Base-by-base conservation (phyloP, 2,329 filamentous ascomycete species). In the Blastomyces emzantsi region DNA sequence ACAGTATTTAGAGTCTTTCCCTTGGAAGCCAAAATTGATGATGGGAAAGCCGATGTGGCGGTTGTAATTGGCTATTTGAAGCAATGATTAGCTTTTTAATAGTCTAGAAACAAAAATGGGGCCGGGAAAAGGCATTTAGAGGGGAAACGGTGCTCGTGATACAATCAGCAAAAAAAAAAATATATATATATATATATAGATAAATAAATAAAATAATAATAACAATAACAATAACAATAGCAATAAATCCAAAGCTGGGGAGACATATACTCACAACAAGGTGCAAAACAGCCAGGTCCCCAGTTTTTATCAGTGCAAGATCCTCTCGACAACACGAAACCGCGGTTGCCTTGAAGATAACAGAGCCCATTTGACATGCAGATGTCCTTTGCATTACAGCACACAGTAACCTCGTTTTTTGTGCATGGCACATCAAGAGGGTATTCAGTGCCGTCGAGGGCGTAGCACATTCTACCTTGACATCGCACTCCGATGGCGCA, bases 351-450 rank as follows among this genome's bases (percentile, higher is more conserved):
- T 7, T 65, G 60, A 36, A 68, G 66, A 45, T 72, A 60, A 61
- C 72, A 75, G 33, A 71, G 67, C 6, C 73, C 71, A 62, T 74
- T 75, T 17, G 69, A 67, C 33, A 73, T 63, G 56, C 73, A 74
- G 58, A 74, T 66, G 22, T 67, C 66, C 9, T 52, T 63, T 3
- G 36, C 47, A 2, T 68, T 66, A 49, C 72, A 74, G 64, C 72
- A 74, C 2, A 64, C 65, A 9, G 71, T 70, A 63, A 67, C 62
- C 11, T 67, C 64, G 19, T 68, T 66, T 9, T 67, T 66, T 11
- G 70, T 68, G 62, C 72, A 74, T 17, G 73, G 72, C 1, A 69
- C 67, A 52, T 68, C 68, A 7, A 45, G 28, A 0, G 41, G 15
- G 5, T 71, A 69, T 3, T 54, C 15, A 2, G 63, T 61, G 17